Conservation (phyloP, 306 rosid genomes). For the Quercus wislizeni region DNA sequence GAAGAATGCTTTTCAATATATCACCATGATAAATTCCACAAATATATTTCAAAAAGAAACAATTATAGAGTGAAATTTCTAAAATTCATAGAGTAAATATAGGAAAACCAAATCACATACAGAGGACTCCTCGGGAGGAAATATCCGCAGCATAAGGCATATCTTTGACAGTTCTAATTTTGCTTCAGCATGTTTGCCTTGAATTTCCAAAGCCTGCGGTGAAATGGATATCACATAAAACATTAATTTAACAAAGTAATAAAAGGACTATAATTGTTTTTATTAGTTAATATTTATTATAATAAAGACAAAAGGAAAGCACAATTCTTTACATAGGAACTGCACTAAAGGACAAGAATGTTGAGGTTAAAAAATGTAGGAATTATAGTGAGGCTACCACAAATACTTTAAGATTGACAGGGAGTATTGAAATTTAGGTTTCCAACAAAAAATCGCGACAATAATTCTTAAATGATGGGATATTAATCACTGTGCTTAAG, state of each 20-base stretch:
- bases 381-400: not conserved
- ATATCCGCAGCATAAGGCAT: constrained; percentile 62
- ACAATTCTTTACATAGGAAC: not conserved
- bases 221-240: not conserved
- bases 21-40: constrained; percentile 1
- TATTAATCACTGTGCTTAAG: not conserved
- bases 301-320: not conserved
- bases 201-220: constrained; percentile 81
- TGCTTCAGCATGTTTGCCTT: constrained; percentile 73
- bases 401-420: not conserved
- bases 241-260: not conserved
- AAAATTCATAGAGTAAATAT: not conserved
- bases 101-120: constrained; percentile 44
- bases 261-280: not conserved
- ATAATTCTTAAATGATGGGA: not conserved
- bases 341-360: not conserved
- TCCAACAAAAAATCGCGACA: not conserved
- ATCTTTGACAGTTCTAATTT: constrained; percentile 71
- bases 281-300: not conserved
- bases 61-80: constrained; percentile 5
- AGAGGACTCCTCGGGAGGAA: constrained; percentile 89
- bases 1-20: not conserved
- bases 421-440: not conserved
- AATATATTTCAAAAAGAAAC: not conserved
- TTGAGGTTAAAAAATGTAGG: not conserved